A percentile compares a stretch with the other conserved stretches of the same genome.
phyloP scores from a whole-genome alignment of 345 rosid genomes.

The Sonneratia caseolaris region DNA sequence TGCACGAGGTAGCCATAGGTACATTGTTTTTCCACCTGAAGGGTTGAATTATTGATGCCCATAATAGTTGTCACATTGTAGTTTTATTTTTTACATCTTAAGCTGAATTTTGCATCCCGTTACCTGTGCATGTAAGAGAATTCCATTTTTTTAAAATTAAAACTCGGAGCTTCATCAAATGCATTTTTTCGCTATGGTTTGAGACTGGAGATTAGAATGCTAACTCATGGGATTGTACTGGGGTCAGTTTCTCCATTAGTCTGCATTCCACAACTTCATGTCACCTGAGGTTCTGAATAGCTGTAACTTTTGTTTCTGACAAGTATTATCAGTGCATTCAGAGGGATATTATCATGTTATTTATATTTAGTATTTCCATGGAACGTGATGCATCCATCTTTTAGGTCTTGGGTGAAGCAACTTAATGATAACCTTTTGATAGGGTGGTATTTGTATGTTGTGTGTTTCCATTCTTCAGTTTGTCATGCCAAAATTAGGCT shows the following conservation, averaged over 20 bases:
- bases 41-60: not conserved
- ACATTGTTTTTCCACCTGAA: not conserved
- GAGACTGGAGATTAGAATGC: not conserved
- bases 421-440: not conserved
- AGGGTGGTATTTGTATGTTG: not conserved
- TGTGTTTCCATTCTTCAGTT: constrained; percentile 34
- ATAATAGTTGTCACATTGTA: not conserved
- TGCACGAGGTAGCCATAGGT: not conserved
- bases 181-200: not conserved
- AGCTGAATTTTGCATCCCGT: not conserved
- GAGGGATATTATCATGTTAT: too few species aligned
- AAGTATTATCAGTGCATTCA: not conserved
- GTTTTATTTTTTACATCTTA: not conserved
- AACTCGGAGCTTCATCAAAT: not conserved
- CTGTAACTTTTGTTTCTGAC: not conserved
- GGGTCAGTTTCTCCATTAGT: not conserved
- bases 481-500: constrained; percentile 73
- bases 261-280: too few species aligned
- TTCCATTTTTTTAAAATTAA: not conserved
- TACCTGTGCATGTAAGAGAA: not conserved
- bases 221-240: not conserved
- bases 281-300: too few species aligned
- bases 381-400: not conserved
- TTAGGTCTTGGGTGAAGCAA: not conserved
- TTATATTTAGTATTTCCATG: not conserved